Evolutionary conservation across 2,329 filamentous ascomycete genomes (phyloP).

Genomic region (Colletotrichum somersetense): DNA sequence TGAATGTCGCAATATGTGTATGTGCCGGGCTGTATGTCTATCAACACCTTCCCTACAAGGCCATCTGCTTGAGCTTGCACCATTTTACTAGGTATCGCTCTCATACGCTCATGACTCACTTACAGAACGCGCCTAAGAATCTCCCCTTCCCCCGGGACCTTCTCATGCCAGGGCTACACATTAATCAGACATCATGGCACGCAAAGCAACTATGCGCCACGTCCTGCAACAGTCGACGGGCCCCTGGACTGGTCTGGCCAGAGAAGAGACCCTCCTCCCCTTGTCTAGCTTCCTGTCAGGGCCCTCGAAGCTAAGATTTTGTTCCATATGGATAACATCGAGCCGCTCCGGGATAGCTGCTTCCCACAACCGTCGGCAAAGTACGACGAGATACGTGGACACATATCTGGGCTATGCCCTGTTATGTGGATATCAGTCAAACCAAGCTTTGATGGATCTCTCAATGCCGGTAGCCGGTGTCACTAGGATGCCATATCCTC

Average conservation of each 20-base stretch:
- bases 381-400: constrained; percentile 13
- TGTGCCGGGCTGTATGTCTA: constrained; percentile 1
- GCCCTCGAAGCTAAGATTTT: constrained; percentile 1
- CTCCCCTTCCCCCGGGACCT: constrained; percentile 3
- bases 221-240: constrained; percentile 25
- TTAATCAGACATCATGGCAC: constrained; percentile 16
- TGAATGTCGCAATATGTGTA: constrained; percentile 6
- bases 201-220: constrained; percentile 36
- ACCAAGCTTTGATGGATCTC: constrained; percentile 14
- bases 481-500: constrained; percentile 11
- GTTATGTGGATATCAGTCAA: constrained; percentile 11
- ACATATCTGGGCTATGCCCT: constrained; percentile 16
- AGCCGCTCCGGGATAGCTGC: constrained; percentile 27
- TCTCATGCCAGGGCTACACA: constrained; percentile 23
- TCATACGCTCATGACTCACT: constrained; percentile 20
- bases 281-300: not conserved
- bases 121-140: constrained; percentile 4
- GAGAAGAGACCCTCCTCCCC: not conserved
- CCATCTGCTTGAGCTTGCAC: constrained; percentile 15
- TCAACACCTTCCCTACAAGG: constrained; percentile 21
- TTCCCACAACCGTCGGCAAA: constrained; percentile 1
- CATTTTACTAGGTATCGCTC: no score
- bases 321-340: not conserved
- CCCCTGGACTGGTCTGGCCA: constrained; percentile 3
- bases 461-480: constrained; percentile 38